Evolutionary conservation across 2,329 filamentous ascomycete genomes (phyloP).

Genomic region (Septoria petroselini): DNA sequence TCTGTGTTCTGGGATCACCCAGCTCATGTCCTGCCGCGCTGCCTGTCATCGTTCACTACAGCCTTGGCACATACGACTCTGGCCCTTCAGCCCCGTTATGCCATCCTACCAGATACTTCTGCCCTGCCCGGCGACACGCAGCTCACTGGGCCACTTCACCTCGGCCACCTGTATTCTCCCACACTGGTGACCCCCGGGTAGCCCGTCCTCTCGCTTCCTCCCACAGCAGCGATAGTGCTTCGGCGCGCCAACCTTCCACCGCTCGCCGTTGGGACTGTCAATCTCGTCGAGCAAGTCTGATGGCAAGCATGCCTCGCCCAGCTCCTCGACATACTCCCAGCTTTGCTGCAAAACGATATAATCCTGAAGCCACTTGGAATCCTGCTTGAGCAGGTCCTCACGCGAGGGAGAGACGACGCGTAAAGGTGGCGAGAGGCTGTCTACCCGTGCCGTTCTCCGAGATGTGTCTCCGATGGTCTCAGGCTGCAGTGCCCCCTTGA

Average conservation of each 20-base stretch:
- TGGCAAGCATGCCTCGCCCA: not conserved
- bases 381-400: not conserved
- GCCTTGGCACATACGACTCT: too few relatives aligned
- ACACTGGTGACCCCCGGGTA: not conserved
- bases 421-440: not conserved
- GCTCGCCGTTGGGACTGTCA: not conserved
- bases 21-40: too few relatives aligned
- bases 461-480: not conserved
- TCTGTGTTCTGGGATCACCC: too few relatives aligned
- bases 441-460: not conserved
- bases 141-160: not conserved
- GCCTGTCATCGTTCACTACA: too few relatives aligned
- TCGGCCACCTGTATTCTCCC: not conserved
- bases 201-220: not conserved
- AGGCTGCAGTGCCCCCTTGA: not conserved
- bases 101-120: too few relatives aligned
- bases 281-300: not conserved
- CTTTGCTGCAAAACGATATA: not conserved
- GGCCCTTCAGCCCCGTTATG: too few relatives aligned
- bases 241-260: not conserved
- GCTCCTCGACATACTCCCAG: not conserved
- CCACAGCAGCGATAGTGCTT: conserved; percentile 3
- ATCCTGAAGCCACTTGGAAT: not conserved
- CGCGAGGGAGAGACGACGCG: not conserved
- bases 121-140: too few relatives aligned